Evolutionary conservation across 2,329 filamentous ascomycete genomes (phyloP), one percentile per base, ranked within the genome.

Genomic region (Trichoderma aggressivum): DNA sequence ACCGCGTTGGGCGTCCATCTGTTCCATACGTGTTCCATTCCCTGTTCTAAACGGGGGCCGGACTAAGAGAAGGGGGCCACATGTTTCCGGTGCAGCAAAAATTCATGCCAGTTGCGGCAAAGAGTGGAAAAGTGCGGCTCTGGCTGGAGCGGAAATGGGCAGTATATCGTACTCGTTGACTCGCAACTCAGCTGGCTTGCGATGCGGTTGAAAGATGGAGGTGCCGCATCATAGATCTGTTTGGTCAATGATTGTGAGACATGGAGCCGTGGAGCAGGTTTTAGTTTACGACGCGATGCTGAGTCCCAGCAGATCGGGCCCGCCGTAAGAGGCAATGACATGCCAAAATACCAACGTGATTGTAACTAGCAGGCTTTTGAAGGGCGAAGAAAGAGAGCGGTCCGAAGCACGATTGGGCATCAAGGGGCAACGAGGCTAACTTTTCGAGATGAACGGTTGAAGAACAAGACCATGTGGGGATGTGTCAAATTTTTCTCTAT

Each of bases 221-320:
- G 28, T 43, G 39, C 16, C 39, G 43, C 30, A n/a, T 61, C 30
- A 69, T 61, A 36, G 56, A 69, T 61, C 34, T 60, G 18, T 24
- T 60, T 36, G 56, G 32, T 43, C 55, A 26, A 55, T 66, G 28
- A 14, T 39, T 36, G 21, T 28, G 28, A 69, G 55, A 69, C 65
- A 24, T 53, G 39, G 47, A 50, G 43, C 18, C 63, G 30, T 61
- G 65, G 65, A 66, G 56, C 14, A 14, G 16, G 30, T 30, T 59
- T 64, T 71, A 61, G 36, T 55, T 21, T 39, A 36, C 43, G 62
- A 65, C 61, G 62, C 69, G 69, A 71, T 58, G 39, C 34, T 71
- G 62, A 50, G 62, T 66, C 61, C 61, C 69, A 71, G 53, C 53
- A 56, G 61, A 66, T 71, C 61, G 69, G 69, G 36, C 56, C 36